Evolutionary conservation across 2,329 filamentous ascomycete genomes (phyloP).

Genomic region (Exophiala bonariae): DNA sequence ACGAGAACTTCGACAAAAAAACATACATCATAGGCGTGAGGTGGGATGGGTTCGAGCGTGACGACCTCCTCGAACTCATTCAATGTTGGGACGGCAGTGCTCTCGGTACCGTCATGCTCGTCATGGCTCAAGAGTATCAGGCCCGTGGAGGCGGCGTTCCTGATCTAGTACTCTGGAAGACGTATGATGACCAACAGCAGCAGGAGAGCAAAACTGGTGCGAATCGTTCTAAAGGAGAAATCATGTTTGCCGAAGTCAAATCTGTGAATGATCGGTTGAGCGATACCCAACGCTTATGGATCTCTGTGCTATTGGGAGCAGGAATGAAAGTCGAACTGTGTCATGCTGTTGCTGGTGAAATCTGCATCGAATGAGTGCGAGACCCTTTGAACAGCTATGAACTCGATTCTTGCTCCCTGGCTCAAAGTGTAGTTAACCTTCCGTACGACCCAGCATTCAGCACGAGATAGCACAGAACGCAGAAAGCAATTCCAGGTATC

Average conservation of each 20-base stretch:
- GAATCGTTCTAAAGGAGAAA: conserved; percentile 60
- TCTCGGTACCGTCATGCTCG: conserved; percentile 81
- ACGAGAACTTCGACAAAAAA: conserved; percentile 64
- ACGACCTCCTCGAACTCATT: conserved; percentile 77
- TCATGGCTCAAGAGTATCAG: conserved; percentile 92
- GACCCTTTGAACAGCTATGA: too few species aligned
- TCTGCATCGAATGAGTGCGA: not conserved
- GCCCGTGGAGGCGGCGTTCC: conserved; percentile 84
- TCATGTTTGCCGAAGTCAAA: conserved; percentile 79
- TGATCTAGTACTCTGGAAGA: conserved; percentile 86
- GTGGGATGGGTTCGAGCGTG: conserved; percentile 75
- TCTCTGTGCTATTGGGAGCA: conserved; percentile 83
- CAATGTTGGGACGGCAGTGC: conserved; percentile 77
- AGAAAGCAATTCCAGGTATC: too few species aligned
- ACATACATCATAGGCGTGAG: conserved; percentile 90
- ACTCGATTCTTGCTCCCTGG: too few species aligned
- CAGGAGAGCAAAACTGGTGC: conserved; percentile 31
- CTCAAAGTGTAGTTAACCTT: too few species aligned
- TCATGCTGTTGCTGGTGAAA: conserved; percentile 58
- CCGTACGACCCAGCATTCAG: too few species aligned
- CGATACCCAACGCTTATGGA: conserved; percentile 95
- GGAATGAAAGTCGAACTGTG: conserved; percentile 84
- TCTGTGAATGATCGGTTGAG: conserved; percentile 89
- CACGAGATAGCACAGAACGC: too few species aligned
- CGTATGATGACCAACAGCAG: conserved; percentile 22